Base-by-base conservation (phyloP, 2,329 filamentous ascomycete species). In the Ustulina deusta region DNA sequence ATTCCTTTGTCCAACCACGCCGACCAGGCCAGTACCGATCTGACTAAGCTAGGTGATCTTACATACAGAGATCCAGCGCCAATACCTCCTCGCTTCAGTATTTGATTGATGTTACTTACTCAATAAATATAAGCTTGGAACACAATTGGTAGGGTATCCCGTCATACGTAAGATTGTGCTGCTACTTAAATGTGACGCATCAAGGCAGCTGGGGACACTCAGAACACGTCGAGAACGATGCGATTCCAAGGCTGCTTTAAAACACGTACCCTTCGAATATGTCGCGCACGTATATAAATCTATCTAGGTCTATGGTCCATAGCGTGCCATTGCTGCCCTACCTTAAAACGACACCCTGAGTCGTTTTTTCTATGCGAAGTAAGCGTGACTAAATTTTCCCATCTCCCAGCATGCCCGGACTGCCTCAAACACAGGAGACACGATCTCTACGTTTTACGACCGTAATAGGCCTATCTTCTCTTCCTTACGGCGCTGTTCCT, bases 401-500 rank as follows among this genome's bases (percentile, higher is more conserved):
- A 29, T 58, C 20, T 17, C 27, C 29, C 40, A 22, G 17, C 34
- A 32, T 9, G 17, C 10, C 25, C 10, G 51, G 51, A 49, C n/a
- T 40, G 7, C 27, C n/a, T 34, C 11, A 44, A 27, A 36, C 22
- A 55, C n/a, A 46, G 29, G 13, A 25, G 27, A 51, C 6, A 34
- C 36, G 29, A 29, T 0, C 7, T 25, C 17, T 17, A 11, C 40
- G 4, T 5, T 10, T 42, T 65, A 66, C 20, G 63, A 25, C 36
- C 56, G 60, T 7, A 63, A 46, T 34, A 59, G 9, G 11, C 59
- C 68, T 69, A 80, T 74, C 65, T 78, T 78, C 44, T 80, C 83
- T 73, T 87, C 85, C 74, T 82, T 84, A 49, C 74, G 73, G 42
- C 81, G 80, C 78, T 89, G 86, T 75, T 87, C 84, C 74, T 86